These are phyloP conservation scores for Acaromyces ingoldii DNA, from an alignment of 1,284 basidiomycete species.

Conservation along the genomic window DNA sequence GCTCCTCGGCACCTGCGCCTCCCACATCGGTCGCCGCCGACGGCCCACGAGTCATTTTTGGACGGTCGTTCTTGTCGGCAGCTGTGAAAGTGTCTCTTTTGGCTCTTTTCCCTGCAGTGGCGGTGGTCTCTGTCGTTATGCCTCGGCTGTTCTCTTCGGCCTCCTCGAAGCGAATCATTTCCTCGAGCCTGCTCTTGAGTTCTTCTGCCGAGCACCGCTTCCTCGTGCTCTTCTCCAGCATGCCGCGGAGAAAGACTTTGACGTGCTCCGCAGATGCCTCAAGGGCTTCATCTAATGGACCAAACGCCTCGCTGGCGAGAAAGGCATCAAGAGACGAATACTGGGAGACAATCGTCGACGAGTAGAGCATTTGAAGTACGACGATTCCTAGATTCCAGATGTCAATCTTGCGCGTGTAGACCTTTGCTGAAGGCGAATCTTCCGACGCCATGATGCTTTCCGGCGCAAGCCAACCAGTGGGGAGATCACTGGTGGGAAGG, in stretches of 20 bases:
- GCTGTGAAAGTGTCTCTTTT: background rate
- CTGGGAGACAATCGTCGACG: conserved; percentile 23
- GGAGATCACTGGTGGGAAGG: conserved; percentile 3
- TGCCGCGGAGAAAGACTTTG: conserved; percentile 21
- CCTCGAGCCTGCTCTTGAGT: conserved; percentile 31
- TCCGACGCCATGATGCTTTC: conserved; percentile 34
- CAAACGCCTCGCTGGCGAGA: conserved; percentile 13
- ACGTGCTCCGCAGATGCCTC: conserved; percentile 19
- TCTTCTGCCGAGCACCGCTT: conserved; percentile 26
- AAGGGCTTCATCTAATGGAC: conserved; percentile 2
- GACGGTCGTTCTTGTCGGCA: background rate
- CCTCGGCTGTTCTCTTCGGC: conserved; percentile 5
- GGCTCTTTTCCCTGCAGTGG: no score
- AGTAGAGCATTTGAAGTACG: conserved; percentile 45
- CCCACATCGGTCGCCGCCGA: no score
- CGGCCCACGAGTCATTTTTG: background rate
- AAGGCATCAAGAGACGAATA: conserved; percentile 30
- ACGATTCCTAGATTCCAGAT: conserved; percentile 47
- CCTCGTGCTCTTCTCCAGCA: conserved; percentile 37
- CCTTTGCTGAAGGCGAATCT: conserved; percentile 14
- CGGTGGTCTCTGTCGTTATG: no score
- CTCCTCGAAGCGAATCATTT: conserved; percentile 34
- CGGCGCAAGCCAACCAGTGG: conserved; percentile 40
- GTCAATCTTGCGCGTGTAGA: conserved; percentile 43
- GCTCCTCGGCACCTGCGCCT: no score